Evolutionary conservation across 2,329 filamentous ascomycete genomes (phyloP), one percentile per base, ranked within the genome.

Genomic region (Tolypocladium cylindrosporum): DNA sequence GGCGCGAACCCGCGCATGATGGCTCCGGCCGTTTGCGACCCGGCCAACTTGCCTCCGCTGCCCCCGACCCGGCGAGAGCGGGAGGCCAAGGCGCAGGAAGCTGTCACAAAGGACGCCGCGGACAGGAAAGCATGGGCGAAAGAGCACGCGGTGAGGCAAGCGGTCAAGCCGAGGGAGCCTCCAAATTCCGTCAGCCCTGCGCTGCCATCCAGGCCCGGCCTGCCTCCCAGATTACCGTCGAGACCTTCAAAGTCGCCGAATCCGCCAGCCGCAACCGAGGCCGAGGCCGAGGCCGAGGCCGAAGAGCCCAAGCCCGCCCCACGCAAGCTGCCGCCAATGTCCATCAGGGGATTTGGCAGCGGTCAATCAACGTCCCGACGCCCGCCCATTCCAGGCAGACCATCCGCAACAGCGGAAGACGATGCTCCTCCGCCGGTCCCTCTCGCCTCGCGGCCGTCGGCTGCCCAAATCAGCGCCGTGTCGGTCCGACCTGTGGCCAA

Each of bases 11-110:
- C 72, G 16, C 75, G 82, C 60, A 83, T 78, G 56, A 67, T 87
- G 27, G 55, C 62, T 27, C 82, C 84, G 3, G 83, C 84, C 1
- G 68, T 78, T 0, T 75, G 82, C 54, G 82, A 83, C 56, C 75
- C 79, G 40, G 74, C 81, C n/a, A 80, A 77, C 55, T 72, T 87
- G 13, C 84, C 83, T 0, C 76, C 79, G 13, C 68, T 87, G 41
- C 84, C 83, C 0, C 83, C 82, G 0, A 76, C 79, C 1, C 76
- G 74, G 61, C 75, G 78, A 48, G 83, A 85, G 58, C 70, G 74
- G 2, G 83, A 86, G 59, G 76, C 77, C 3, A 73, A 74, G 60
- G 72, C 69, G 34, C 63, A 69, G 57, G 67, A 71, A 64, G 63
- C 61, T 7, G 65, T 60, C 14, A 55, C 51, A 5, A 34, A 48